phyloP scores from a whole-genome alignment of 495 filamentous ascomycete species.

The Cercophora newfieldiana region DNA sequence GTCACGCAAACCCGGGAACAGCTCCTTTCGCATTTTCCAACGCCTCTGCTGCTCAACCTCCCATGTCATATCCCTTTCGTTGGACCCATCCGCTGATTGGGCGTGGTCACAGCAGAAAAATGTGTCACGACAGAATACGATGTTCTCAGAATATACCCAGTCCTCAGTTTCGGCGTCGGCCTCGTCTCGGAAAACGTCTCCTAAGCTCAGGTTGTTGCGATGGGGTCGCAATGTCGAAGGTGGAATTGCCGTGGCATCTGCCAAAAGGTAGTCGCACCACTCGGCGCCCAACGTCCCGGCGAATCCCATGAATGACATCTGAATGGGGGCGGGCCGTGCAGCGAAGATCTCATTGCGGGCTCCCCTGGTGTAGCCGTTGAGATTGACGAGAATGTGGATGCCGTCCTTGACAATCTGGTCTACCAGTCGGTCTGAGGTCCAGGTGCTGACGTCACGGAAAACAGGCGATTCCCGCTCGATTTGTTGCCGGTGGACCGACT shows the following conservation, averaged over 20 bases:
- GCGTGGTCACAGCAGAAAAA: slow-evolving; percentile 99
- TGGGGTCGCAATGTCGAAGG: slow-evolving; percentile 75
- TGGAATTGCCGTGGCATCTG: slow-evolving; percentile 86
- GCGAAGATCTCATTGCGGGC: slow-evolving; percentile 98
- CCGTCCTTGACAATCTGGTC: slow-evolving; percentile 87
- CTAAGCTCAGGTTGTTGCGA: slow-evolving; percentile 69
- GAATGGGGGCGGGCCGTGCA: slow-evolving; percentile 89
- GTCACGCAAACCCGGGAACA: slow-evolving; percentile 83
- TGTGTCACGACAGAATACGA: slow-evolving; percentile 90
- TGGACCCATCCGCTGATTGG: slow-evolving; percentile 81
- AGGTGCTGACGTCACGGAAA: slow-evolving; percentile 84
- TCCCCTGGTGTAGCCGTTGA: slow-evolving; percentile 96
- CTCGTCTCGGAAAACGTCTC: slow-evolving; percentile 69
- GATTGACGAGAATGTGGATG: slow-evolving; percentile 94
- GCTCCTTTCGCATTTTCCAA: slow-evolving; percentile 92
- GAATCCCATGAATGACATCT: slow-evolving; percentile 99
- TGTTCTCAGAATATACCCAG: slow-evolving; percentile 97
- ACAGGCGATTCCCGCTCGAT: slow-evolving; percentile 94
- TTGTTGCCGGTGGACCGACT: slow-evolving; percentile 86
- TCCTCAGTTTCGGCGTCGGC: slow-evolving; percentile 62
- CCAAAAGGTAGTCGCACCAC: slow-evolving; percentile 98
- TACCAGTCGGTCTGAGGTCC: slow-evolving; percentile 84
- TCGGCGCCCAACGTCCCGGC: slow-evolving; percentile 94
- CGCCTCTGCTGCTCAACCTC: slow-evolving; percentile 78
- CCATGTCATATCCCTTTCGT: slow-evolving; percentile 69